Base-by-base conservation (phyloP, 306 rosid species). In the Abrus precatorius region DNA sequence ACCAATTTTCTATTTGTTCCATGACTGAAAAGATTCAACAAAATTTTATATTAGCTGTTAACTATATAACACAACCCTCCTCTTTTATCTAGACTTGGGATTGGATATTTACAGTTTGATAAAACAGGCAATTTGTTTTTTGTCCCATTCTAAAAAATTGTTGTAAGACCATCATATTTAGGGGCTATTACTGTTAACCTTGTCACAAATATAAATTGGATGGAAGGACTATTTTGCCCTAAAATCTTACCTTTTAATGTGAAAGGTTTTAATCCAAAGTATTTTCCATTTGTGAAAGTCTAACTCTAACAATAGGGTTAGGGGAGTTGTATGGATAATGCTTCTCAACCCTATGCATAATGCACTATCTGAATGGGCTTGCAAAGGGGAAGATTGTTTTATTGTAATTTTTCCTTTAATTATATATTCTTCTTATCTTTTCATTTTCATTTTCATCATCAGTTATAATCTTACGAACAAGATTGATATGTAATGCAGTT, bases 331-430 rank as follows among this genome's bases (percentile, higher is more conserved):
- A 8, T 50, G 63, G 38, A 56, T 45, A 44, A 56, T 45, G 65
- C 20, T 82, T 76, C 30, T 74, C 36, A 55, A 43, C 33, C 34
- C 70, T 57, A 6, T 28, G 48, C 34, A 28, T 66, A 12, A 66
- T 5, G 6, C 7, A 36, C 53, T 4, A 43, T 74, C 53, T 57
- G 29, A 14, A 53, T 7, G 62, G 47, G 47, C 32, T 78, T 67
- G 44, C 75, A 14, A 48, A 40, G 40, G 20, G 12, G 12, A 36
- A 28, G 45, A 38, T 72, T 60, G 38, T 34, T 28, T 43, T 48
- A 10, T 55, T 32, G 32, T 65, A 7, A 38, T 14, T 64, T 64
- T 65, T 41, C 14, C 30, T n/a, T n/a, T 12, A 6, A 34, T 43
- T 57, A 1, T 20, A 59, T 63, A 27, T 80, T 63, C 38, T 27